Percentiles rank a stretch among this genome's conserved stretches.
These are phyloP conservation scores for Pachysandra terminalis DNA, from an alignment of 164 flowering plant species.

Conservation along the genomic window DNA sequence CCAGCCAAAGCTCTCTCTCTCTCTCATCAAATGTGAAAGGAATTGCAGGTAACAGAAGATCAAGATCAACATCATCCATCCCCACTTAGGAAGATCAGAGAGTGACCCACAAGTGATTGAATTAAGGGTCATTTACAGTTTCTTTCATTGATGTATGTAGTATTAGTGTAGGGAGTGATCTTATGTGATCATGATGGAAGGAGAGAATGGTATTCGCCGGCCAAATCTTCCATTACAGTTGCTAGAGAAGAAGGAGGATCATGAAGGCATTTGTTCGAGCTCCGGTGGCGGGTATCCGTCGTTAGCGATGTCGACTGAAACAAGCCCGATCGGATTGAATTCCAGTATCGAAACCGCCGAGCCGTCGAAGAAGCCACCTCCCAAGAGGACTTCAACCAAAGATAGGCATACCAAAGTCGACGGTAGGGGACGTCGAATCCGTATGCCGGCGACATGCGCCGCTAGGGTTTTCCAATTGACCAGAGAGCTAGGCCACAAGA, in stretches of 20 bases:
- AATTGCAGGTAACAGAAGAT: background rate
- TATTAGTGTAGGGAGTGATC: no score
- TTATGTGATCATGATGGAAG: conserved; percentile 42
- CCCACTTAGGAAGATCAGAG: conserved; percentile 5
- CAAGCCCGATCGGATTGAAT: conserved; percentile 15
- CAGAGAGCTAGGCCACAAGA: conserved; percentile 66
- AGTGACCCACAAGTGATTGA: conserved; percentile 34
- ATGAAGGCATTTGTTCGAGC: conserved; percentile 32
- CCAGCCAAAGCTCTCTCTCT: conserved; percentile 22
- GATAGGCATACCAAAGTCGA: conserved; percentile 85
- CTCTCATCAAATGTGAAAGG: conserved; percentile 13
- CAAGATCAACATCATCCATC: conserved; percentile 11
- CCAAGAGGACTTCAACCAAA: conserved; percentile 61
- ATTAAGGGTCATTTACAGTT: conserved; percentile 29
- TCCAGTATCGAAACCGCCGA: conserved; percentile 9
- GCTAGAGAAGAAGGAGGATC: conserved; percentile 51
- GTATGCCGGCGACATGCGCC: conserved; percentile 85
- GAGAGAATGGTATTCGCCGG: conserved; percentile 39
- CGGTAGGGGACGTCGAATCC: conserved; percentile 80
- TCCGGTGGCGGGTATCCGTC: conserved; percentile 32
- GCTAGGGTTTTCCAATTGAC: conserved; percentile 84
- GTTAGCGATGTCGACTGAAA: conserved; percentile 14
- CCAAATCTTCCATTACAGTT: conserved; percentile 68
- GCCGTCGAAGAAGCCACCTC: conserved; percentile 42
- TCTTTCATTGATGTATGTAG: background rate